Conservation (phyloP, 2,329 filamentous ascomycete species). For the Aspergillus brasiliensis region DNA sequence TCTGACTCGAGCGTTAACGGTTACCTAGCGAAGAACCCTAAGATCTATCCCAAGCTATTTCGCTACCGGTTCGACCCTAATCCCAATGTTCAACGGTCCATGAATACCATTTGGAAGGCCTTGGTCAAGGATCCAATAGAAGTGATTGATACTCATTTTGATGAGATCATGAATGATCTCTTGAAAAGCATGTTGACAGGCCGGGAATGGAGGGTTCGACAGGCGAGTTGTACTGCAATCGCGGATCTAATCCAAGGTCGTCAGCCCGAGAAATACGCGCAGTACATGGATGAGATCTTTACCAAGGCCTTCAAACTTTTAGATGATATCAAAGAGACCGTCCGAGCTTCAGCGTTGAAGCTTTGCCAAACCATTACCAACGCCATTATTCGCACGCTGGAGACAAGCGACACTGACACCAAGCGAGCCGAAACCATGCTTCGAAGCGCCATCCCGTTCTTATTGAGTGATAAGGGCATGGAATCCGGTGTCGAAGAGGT, state of each 20-base stretch:
- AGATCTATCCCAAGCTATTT: slow-evolving; percentile 92
- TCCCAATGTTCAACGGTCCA: slow-evolving; percentile 85
- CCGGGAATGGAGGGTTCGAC: slow-evolving; percentile 88
- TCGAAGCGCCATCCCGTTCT: slow-evolving; percentile 82
- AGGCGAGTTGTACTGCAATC: slow-evolving; percentile 89
- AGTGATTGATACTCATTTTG: slow-evolving; percentile 79
- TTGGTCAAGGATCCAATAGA: slow-evolving; percentile 84
- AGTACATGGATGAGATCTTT: slow-evolving; percentile 84
- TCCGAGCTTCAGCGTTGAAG: slow-evolving; percentile 76
- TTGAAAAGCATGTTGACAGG: slow-evolving; percentile 77
- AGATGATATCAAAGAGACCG: slow-evolving; percentile 93
- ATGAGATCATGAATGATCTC: slow-evolving; percentile 84
- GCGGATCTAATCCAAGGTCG: slow-evolving; percentile 84
- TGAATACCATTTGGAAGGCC: slow-evolving; percentile 97
- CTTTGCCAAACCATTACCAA: slow-evolving; percentile 84
- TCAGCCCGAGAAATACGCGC: slow-evolving; percentile 74
- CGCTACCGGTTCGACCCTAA: slow-evolving; percentile 96
- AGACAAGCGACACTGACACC: slow-evolving; percentile 67
- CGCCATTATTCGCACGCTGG: slow-evolving; percentile 80
- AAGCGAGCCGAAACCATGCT: slow-evolving; percentile 78
- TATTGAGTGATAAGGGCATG: slow-evolving; percentile 84
- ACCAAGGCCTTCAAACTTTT: slow-evolving; percentile 83
- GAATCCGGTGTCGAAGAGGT: slow-evolving; percentile 89
- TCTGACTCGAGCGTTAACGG: slow-evolving; percentile 74
- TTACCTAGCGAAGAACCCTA: slow-evolving; percentile 78